phyloP scores from a whole-genome alignment of 495 filamentous ascomycete genomes.

The Penicillium flavigenum region DNA sequence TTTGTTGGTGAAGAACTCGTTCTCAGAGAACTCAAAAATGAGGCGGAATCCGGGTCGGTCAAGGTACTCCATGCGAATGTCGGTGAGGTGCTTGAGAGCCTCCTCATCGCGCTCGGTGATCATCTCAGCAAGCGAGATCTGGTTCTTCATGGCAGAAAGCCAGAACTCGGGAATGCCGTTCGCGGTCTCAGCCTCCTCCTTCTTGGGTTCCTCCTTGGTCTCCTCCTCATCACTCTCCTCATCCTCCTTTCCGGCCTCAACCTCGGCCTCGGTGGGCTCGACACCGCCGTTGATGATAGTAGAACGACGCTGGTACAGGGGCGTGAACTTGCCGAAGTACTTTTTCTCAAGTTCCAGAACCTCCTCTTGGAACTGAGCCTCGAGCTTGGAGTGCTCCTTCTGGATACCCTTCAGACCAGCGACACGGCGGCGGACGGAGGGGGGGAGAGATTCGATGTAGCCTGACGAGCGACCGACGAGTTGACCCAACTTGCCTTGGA shows the following conservation, averaged over 20 bases:
- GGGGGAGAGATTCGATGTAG: constrained; percentile 94
- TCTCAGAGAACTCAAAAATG: constrained; percentile 94
- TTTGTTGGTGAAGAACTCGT: constrained; percentile 96
- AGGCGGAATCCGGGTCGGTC: constrained; percentile 96
- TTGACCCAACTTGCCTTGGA: constrained; percentile 90
- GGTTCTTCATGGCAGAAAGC: constrained; percentile 99
- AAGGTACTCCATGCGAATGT: constrained; percentile 99
- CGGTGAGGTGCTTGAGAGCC: constrained; percentile 84
- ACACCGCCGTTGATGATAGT: constrained; percentile 84
- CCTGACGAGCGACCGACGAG: constrained; percentile 95
- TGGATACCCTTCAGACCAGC: constrained; percentile 95
- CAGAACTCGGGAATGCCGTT: constrained; percentile 97
- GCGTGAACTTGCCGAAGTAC: constrained; percentile 97
- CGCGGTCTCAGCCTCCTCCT: constrained; percentile 48
- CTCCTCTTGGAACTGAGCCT: constrained; percentile 97
- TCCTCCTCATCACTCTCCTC: constrained; percentile 60
- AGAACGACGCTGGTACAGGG: constrained; percentile 92
- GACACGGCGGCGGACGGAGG: constrained; percentile 85
- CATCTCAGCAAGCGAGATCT: constrained; percentile 92
- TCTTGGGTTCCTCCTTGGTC: constrained; percentile 49
- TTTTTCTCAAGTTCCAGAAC: constrained; percentile 98
- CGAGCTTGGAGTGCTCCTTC: constrained; percentile 97
- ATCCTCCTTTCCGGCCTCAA: constrained; percentile 81
- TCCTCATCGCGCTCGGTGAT: constrained; percentile 96
- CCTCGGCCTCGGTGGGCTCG: constrained; percentile 83